Base-by-base conservation (phyloP, 108 stramenopile genomes). In the Skeletonema menzelii region DNA sequence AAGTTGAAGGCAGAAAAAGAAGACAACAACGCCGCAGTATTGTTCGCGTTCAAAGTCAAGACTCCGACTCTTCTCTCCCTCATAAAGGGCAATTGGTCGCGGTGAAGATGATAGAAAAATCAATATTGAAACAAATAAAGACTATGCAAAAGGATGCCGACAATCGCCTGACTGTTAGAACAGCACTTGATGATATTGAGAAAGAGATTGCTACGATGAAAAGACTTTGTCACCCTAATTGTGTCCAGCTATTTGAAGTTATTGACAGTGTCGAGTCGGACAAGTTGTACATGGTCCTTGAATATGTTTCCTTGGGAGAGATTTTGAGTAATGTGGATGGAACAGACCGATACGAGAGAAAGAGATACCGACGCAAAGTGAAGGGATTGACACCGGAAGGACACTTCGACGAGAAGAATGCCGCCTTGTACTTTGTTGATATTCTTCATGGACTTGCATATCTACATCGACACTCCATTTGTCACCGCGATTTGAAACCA, bases 141-240 rank as follows among this genome's bases (percentile, higher is more conserved):
- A 89, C 90, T n/a, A 87, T 95, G 77, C 72, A 82, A 42, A 77
- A 71, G 44, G 68, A 44, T 12, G 46, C 60, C 12, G 82, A 80
- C 10, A 71, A 75, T 59, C 69, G 65, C 1, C 32, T 96, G 24
- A 79, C 72, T 27, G 82, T 92, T 2, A 86, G 77, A 24, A 93
- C 91, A 1, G 96, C 92, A 56, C 75, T 87, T 31, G 87, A 95
- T 30, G 84, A 92, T 55, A 91, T 96, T 12, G 92, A 94, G 59
- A 81, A 85, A 27, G 96, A 96, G 59, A 92, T 95, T 64, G 96
- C 92, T n/a, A 65, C 92, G 5, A 94, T 95, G 93, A 95, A 95
- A 63, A 82, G 88, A 37, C 56, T 97, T 38, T 74, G 76, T 12
- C 96, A 97, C 84, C 94, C 92, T 5, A 94, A 95, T 67, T 49